Base-by-base conservation (phyloP, 257 asterid species). In the Cinchona pubescens region DNA sequence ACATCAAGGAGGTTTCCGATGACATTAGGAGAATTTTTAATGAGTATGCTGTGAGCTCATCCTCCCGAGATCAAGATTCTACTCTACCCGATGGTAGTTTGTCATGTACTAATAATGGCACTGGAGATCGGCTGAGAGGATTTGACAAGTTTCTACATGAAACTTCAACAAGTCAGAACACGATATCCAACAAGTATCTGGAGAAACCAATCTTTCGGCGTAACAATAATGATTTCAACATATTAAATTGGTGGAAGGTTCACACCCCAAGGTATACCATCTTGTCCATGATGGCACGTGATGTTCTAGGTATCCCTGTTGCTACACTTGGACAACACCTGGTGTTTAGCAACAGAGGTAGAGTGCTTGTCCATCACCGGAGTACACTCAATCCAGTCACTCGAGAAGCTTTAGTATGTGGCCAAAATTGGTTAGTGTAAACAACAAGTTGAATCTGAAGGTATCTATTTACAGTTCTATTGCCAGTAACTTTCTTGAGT, bases 191-290 rank as follows among this genome's bases (percentile, higher is more conserved):
- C 59, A 92, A 92, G 80, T 95, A 95, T 79, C 72, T 95, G 55
- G 96, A 86, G 72, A 97, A 95, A 81, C 96, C 98, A 2, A 91
- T 92, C 60, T 95, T 95, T 85, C 99, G 98, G 0, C 96, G 98
- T 46, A 90, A 85, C 77, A 63, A 83, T 71, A 63, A 83, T 71
- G 96, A 95, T 80, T 95, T 95, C 83, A 88, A 89, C 85, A 84
- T 95, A 76, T 84, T 95, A 70, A 92, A 95, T 84, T 95, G 99
- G 99, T 95, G 99, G 99, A 95, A 90, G 85, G 99, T 95, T 65
- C 98, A 95, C 79, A 90, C 94, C 2, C 99, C 99, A 9, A 88
- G 98, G 91, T 92, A 95, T 76, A 98, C 99, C 18, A 85, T 90
- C 72, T 87, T 92, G 82, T 95, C 99, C 16, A 85, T 87, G 91